Conservation (phyloP, 1,284 basidiomycete species). For the Prillingera fragicola region DNA sequence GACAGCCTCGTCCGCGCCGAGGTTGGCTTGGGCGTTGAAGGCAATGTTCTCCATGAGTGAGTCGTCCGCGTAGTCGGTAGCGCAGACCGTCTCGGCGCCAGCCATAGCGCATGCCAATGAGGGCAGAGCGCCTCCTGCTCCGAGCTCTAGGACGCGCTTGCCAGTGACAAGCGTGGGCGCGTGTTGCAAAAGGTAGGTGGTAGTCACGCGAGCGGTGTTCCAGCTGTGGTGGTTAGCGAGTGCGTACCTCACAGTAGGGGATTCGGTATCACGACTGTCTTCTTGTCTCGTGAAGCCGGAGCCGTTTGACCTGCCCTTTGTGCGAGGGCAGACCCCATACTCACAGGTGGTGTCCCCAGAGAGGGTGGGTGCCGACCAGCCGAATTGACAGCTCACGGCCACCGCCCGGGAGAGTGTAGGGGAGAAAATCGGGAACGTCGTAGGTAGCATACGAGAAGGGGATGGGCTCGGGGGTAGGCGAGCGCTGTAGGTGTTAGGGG, state of each 20-base stretch:
- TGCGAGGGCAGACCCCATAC: conserved; percentile 42
- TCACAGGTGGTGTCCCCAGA: conserved; percentile 87
- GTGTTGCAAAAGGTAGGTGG: conserved; percentile 61
- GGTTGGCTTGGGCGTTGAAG: conserved; percentile 55
- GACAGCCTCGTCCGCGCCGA: conserved; percentile 1
- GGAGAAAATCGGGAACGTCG: conserved; percentile 22
- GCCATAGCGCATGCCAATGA: conserved; percentile 66
- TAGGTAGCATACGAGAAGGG: conserved; percentile 43
- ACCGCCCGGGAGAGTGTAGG: conserved; percentile 12
- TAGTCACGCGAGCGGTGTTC: conserved; percentile 74
- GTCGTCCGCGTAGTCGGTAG: conserved; percentile 89
- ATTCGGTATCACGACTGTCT: not conserved
- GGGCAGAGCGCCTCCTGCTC: conserved; percentile 86
- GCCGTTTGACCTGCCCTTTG: not conserved
- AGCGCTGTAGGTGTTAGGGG: conserved; percentile 21
- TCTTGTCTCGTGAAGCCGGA: not conserved
- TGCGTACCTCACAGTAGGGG: not conserved
- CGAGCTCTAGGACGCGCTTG: conserved; percentile 72
- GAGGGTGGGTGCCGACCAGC: conserved; percentile 77
- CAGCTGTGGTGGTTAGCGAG: conserved; percentile 65
- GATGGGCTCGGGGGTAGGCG: conserved; percentile 32
- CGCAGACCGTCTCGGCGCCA: conserved; percentile 58
- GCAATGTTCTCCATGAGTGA: conserved; percentile 69
- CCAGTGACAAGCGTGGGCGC: conserved; percentile 33
- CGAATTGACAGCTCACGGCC: conserved; percentile 56